A percentile compares a stretch with the other conserved stretches of the same genome.
Evolutionary conservation across 2,329 filamentous ascomycete genomes (phyloP).

Genomic region (Cordyceps fumosorosea): DNA sequence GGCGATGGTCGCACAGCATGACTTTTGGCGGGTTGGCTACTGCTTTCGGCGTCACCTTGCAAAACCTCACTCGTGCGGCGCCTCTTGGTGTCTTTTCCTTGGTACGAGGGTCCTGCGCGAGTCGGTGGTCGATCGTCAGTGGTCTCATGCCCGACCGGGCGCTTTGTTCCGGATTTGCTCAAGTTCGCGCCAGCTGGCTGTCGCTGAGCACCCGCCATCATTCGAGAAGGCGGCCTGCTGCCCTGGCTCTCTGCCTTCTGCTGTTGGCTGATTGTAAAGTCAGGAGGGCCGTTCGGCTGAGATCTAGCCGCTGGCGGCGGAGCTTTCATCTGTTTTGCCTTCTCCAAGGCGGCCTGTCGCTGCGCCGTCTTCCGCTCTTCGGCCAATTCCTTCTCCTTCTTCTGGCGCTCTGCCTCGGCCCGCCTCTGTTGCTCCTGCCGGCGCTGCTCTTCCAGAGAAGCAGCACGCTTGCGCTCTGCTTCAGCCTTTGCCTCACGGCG

Average conservation of each 20-base stretch:
- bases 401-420: slow-evolving; percentile 56
- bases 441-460: slow-evolving; percentile 58
- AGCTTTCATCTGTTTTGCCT: slow-evolving; percentile 57
- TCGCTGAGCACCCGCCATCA: slow-evolving; percentile 47
- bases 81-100: slow-evolving; percentile 69
- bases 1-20: slow-evolving; percentile 79
- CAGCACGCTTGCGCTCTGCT: slow-evolving; percentile 67
- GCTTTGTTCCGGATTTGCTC: slow-evolving; percentile 44
- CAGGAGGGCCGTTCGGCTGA: slow-evolving; percentile 46
- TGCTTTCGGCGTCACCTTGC: slow-evolving; percentile 55
- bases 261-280: slow-evolving; percentile 32
- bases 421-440: slow-evolving; percentile 52
- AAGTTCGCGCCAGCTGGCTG: slow-evolving; percentile 45
- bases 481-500: slow-evolving; percentile 79
- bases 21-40: slow-evolving; percentile 62
- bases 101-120: slow-evolving; percentile 55
- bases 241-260: slow-evolving; percentile 26
- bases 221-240: slow-evolving; percentile 47
- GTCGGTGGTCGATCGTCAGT: slow-evolving; percentile 46
- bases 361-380: slow-evolving; percentile 63
- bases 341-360: slow-evolving; percentile 56
- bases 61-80: slow-evolving; percentile 69
- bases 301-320: slow-evolving; percentile 53
- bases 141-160: slow-evolving; percentile 53
- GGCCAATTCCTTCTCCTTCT: slow-evolving; percentile 52